Evolutionary conservation across 306 rosid species (phyloP), one percentile per base, ranked within the genome.

Genomic region (Acacia acuminata): DNA sequence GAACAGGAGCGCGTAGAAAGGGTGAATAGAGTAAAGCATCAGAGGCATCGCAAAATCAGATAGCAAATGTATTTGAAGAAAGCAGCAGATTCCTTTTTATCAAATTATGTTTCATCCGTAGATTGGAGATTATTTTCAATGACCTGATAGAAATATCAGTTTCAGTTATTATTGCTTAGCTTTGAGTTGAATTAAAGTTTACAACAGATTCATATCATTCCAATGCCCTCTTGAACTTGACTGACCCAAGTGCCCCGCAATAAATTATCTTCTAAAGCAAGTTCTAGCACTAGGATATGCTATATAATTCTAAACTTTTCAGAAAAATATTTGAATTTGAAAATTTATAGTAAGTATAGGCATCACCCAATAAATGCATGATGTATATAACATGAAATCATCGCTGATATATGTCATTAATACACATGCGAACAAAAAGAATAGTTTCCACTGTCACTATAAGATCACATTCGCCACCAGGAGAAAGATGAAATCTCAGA

Each of bases 401-500:
- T 50, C 17, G 45, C 77, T 2, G 45, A 73, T 73, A 48, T 20
- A 50, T 17, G 64, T 32, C 64, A 50, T 51, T 15, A 27, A 24
- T 72, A 48, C 34, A 48, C 61, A 47, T 17, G 44, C 64, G 66
- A 50, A 30, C 13, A 8, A 50, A 32, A 51, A 51, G 19, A 14
- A 51, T 30, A n/a, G 66, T 34, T 74, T 74, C 20, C 51, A 34
- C 20, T 11, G 19, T 51, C 78, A 34, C 67, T 19, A 53, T 12
- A 36, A 58, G n/a, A 53, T 47, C 78, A 27, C 55, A 10, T 55
- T 36, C 38, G 78, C 36, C 47, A 58, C 44, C 36, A 25, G 63
- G 40, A 68, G 71, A 51, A 78, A 51, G 44, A 81, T 43, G 55
- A 17, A 78, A 47, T 68, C 47, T 78, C 81, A 85, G 47, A 80